These are phyloP conservation scores for Prunella vulgaris DNA, from an alignment of 257 asterid species.

Conservation along the genomic window DNA sequence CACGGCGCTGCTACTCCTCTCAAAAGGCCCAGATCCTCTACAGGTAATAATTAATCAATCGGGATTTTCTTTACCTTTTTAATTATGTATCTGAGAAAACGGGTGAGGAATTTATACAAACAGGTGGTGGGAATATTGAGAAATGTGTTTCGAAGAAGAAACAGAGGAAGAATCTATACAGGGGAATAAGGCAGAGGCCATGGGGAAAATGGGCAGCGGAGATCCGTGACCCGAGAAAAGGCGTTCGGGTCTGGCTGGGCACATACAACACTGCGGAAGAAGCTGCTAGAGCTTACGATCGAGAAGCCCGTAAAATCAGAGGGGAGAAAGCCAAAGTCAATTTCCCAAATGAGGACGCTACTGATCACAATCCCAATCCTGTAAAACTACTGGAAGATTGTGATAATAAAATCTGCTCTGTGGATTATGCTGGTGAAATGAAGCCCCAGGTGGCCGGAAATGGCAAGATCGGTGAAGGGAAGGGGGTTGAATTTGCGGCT, in stretches of 20 bases:
- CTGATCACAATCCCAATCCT: not conserved
- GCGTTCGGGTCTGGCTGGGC: slow-evolving; percentile 89
- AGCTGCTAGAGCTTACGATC: slow-evolving; percentile 88
- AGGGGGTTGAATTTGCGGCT: not conserved
- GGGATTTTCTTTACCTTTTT: not conserved
- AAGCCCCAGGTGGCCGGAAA: slow-evolving; percentile 17
- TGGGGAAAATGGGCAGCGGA: slow-evolving; percentile 99
- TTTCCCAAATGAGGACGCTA: slow-evolving; percentile 54
- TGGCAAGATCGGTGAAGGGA: not conserved
- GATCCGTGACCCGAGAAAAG: slow-evolving; percentile 91
- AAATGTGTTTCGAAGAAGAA: slow-evolving; percentile 25
- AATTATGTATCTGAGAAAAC: not conserved
- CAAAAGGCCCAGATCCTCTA: slow-evolving; percentile 33
- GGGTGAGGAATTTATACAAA: slow-evolving; percentile 15
- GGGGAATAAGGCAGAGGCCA: slow-evolving; percentile 88
- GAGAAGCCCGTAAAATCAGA: slow-evolving; percentile 79
- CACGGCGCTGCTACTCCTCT: slow-evolving; percentile 13
- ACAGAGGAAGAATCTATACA: slow-evolving; percentile 68
- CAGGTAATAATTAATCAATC: slow-evolving; percentile 32
- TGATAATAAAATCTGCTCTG: slow-evolving; percentile 1
- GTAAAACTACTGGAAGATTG: not conserved
- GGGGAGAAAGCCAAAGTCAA: slow-evolving; percentile 81
- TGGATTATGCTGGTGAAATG: not conserved
- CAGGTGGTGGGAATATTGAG: slow-evolving; percentile 36
- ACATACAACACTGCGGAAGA: slow-evolving; percentile 84